Conservation (phyloP, 148 eudicot genomes). For the Fagopyrum tataricum region DNA sequence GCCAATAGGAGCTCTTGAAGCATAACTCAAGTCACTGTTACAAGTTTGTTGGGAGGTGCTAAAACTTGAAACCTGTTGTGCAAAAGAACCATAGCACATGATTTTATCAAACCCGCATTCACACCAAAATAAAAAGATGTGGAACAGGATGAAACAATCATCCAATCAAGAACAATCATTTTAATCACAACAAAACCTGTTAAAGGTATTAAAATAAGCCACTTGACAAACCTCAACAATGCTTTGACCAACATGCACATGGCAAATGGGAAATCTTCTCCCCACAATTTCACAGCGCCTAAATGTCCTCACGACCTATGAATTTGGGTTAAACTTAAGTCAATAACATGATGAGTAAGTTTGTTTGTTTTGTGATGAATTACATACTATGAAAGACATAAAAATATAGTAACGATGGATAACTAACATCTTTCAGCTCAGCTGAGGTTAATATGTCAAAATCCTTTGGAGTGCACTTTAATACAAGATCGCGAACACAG, state of each 20-base stretch:
- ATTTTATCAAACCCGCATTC: not conserved
- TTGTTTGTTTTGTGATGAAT: not conserved
- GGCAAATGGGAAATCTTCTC: slow-evolving; percentile 73
- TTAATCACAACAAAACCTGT: not conserved
- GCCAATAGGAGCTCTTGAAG: slow-evolving; percentile 27
- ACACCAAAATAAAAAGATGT: not conserved
- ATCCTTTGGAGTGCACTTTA: slow-evolving; percentile 77
- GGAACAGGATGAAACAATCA: not conserved
- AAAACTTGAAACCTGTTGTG: slow-evolving; percentile 74
- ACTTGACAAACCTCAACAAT: slow-evolving; percentile 50
- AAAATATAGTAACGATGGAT: not conserved
- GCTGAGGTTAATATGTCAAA: slow-evolving; percentile 88
- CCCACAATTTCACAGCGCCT: slow-evolving; percentile 46
- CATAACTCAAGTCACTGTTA: slow-evolving; percentile 21
- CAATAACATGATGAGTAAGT: not conserved
- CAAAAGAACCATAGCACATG: slow-evolving; percentile 11
- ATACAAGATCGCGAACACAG: slow-evolving; percentile 84
- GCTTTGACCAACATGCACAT: slow-evolving; percentile 45
- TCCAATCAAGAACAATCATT: not conserved
- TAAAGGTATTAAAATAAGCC: not conserved
- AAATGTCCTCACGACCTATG: slow-evolving; percentile 45
- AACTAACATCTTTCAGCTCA: slow-evolving; percentile 63
- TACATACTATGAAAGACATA: not conserved
- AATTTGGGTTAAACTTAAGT: not conserved
- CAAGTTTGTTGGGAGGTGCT: slow-evolving; percentile 36